A percentile compares a stretch with the other conserved stretches of the same genome.
Evolutionary conservation across 1,139 yeast genomes (phyloP).

Genomic region (Taphrina betulina): DNA sequence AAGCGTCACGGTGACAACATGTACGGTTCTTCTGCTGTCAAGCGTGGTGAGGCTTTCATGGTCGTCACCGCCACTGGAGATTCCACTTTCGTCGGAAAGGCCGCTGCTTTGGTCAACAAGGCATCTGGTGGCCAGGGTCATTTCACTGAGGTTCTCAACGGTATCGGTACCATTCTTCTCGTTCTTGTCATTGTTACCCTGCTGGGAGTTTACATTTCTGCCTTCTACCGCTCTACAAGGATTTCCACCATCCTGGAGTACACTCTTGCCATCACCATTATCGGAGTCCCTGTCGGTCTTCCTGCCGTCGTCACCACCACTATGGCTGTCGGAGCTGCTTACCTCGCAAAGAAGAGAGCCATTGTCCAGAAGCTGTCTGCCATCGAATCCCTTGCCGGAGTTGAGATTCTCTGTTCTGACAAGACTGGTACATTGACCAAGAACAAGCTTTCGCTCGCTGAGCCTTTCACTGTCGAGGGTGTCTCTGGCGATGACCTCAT

Average conservation of each 20-base stretch:
- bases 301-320: conserved; percentile 99
- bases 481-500: conserved; percentile 95
- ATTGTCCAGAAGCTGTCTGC: conserved; percentile 98
- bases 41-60: conserved; percentile 97
- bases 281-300: conserved; percentile 99
- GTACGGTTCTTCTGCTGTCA: conserved; percentile 93
- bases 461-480: conserved; percentile 99
- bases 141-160: conserved; percentile 95
- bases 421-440: conserved; percentile 99
- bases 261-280: conserved; percentile 90
- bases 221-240: conserved; percentile 89
- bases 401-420: conserved; percentile 97
- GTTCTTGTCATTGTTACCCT: conserved; percentile 86
- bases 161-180: conserved; percentile 90
- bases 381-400: conserved; percentile 98
- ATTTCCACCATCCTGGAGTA: conserved; percentile 90
- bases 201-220: conserved; percentile 87
- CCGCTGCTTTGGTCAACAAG: conserved; percentile 94
- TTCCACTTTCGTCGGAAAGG: conserved; percentile 88
- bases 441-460: conserved; percentile 93
- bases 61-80: conserved; percentile 96
- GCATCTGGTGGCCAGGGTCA: conserved; percentile 94
- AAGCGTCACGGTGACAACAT: conserved; percentile 83
- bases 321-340: conserved; percentile 99
- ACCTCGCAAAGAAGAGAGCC: conserved; percentile 97